Evolutionary conservation across 2,329 filamentous ascomycete species (phyloP).

Genomic region (Cordyceps cicadae): DNA sequence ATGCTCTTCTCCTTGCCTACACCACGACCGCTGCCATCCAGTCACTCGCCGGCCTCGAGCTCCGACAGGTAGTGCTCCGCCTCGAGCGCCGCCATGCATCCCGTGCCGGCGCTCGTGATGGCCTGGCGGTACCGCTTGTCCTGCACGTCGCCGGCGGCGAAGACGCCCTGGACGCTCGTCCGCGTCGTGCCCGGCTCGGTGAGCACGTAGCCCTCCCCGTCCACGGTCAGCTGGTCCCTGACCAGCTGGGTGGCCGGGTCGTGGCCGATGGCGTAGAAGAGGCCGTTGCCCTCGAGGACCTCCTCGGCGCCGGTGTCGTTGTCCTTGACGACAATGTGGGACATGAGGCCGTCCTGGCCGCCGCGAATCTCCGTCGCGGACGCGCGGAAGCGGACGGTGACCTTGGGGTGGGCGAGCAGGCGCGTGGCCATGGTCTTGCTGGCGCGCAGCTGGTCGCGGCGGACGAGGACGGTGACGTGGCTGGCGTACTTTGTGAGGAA

Average conservation of each 20-base stretch:
- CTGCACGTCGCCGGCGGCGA: conserved; percentile 94
- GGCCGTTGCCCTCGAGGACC: conserved; percentile 79
- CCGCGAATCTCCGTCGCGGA: conserved; percentile 77
- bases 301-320: conserved; percentile 66
- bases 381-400: conserved; percentile 81
- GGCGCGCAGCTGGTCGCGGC: conserved; percentile 77
- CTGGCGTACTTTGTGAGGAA: conserved; percentile 97
- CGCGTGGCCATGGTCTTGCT: conserved; percentile 88
- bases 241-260: conserved; percentile 87
- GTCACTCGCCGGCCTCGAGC: conserved; percentile 41
- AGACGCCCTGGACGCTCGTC: conserved; percentile 86
- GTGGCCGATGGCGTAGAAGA: conserved; percentile 97
- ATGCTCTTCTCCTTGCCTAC: background rate
- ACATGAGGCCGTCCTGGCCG: conserved; percentile 80
- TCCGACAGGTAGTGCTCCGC: conserved; percentile 90
- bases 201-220: conserved; percentile 82
- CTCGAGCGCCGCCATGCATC: conserved; percentile 91
- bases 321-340: conserved; percentile 75
- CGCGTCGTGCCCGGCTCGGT: conserved; percentile 82
- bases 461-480: conserved; percentile 89
- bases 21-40: background rate
- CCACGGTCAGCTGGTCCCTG: conserved; percentile 81
- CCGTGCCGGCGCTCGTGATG: conserved; percentile 91
- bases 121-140: conserved; percentile 98
- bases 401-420: conserved; percentile 74